Evolutionary conservation across 176 grass and related monocot species (phyloP).

Genomic region (Raddia guianensis): DNA sequence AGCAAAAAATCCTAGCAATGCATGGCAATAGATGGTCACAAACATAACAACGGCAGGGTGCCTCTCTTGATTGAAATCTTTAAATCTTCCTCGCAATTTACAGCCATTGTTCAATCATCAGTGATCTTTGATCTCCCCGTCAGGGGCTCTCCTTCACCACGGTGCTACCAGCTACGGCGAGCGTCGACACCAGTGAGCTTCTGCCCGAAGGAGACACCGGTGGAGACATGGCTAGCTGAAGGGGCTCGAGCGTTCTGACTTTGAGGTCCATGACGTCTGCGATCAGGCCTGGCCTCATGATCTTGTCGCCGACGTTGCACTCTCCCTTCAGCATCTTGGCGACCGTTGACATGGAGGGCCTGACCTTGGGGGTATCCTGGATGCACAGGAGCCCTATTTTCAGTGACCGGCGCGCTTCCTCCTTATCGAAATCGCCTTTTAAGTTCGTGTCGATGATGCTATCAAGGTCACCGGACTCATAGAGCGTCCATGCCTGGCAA

Average conservation of each 20-base stretch:
- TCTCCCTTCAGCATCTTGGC: slow-evolving; percentile 62
- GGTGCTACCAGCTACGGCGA: slow-evolving; percentile 52
- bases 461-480: slow-evolving; percentile 54
- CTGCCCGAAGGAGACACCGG: slow-evolving; percentile 37
- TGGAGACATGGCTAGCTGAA: slow-evolving; percentile 27
- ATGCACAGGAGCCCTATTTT: slow-evolving; percentile 83
- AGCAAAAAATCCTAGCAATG: background rate
- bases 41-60: background rate
- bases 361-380: slow-evolving; percentile 66
- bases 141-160: slow-evolving; percentile 33
- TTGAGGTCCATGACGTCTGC: slow-evolving; percentile 87
- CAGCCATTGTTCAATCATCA: background rate
- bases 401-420: slow-evolving; percentile 59
- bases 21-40: slow-evolving; percentile 1
- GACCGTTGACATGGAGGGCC: slow-evolving; percentile 72
- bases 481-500: slow-evolving; percentile 67
- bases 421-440: slow-evolving; percentile 31
- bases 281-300: slow-evolving; percentile 83
- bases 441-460: slow-evolving; percentile 64
- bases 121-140: background rate
- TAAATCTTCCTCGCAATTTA: background rate
- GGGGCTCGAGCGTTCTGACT: slow-evolving; percentile 46
- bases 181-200: slow-evolving; percentile 45
- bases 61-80: background rate
- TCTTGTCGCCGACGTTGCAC: slow-evolving; percentile 38